Base-by-base conservation (phyloP, 306 rosid genomes). In the Gynostemma pentaphyllum region DNA sequence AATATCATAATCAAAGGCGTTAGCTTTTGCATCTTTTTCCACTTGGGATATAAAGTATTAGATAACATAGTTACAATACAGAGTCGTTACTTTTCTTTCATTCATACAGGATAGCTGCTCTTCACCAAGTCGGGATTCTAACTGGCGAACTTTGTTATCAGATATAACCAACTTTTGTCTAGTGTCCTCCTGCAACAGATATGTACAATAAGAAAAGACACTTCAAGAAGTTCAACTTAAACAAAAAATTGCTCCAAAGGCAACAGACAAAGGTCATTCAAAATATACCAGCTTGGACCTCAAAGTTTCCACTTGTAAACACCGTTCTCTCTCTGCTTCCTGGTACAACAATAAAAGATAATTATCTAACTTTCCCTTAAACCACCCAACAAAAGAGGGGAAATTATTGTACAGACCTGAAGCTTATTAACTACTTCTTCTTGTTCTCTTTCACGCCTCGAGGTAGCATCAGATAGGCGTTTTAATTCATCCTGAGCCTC, bases 211-310 rank as follows among this genome's bases (percentile, higher is more conserved):
- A 74, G 55, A 41, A 51, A 26, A 74, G 39, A 56, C 42, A 66
- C 45, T 13, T 8, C 47, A 16, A 39, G 44, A 44, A 52, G 42
- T 68, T 77, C 66, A 52, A 23, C 45, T 77, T 26, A 62, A 64
- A 47, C 29, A 42, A 16, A 62, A 37, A 2, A 49, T 23, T 24
- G 24, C 64, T 34, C n/a, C 24, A 18, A 67, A 32, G 32, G 27
- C 30, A 21, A 18, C 14, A 49, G 29, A 39, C 22, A 27, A 36
- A 18, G 32, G 16, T 7, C 21, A 32, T 36, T 34, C 37, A 39
- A n/a, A 23, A n/a, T 12, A 64, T 91, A 91, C 98, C 96, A 91
- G 82, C 73, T 85, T 88, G 68, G 82, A 82, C 79, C 98, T 82
- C 92, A 85, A 80, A 36, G 81, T 80, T 77, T 91, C 98, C 54